Conservation (phyloP, 345 rosid species). For the Arabis hirsuta region DNA sequence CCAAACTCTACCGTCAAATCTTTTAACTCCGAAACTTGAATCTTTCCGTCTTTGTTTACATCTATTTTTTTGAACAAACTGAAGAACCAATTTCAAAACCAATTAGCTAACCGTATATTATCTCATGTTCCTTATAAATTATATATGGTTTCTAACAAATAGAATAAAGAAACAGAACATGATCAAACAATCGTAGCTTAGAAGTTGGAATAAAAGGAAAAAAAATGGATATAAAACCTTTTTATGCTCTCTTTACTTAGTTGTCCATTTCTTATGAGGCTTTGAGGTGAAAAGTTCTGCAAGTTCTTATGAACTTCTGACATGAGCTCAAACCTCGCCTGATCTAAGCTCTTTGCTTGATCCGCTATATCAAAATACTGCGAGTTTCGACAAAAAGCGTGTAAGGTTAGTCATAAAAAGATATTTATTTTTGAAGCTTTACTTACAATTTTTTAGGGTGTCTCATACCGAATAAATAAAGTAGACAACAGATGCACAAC, state of each 20-base stretch:
- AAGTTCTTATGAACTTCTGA: constrained; percentile 43
- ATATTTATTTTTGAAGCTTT: background rate
- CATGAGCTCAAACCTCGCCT: constrained; percentile 40
- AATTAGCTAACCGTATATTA: background rate
- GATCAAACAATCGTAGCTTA: background rate
- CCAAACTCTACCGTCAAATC: constrained; percentile 35
- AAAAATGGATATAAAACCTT: constrained; percentile 16
- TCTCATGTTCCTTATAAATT: background rate
- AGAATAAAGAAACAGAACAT: constrained; percentile 1
- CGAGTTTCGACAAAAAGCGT: background rate
- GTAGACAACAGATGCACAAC: constrained; percentile 35
- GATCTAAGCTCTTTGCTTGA: constrained; percentile 41
- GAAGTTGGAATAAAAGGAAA: background rate
- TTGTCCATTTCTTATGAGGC: constrained; percentile 35
- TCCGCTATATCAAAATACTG: constrained; percentile 33
- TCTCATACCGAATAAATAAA: constrained; percentile 40
- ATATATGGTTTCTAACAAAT: background rate
- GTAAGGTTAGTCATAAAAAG: background rate
- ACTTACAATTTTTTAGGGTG: background rate
- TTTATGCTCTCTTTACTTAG: constrained; percentile 32
- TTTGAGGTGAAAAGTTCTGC: constrained; percentile 33
- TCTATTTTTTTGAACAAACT: constrained; percentile 39
- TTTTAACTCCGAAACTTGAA: constrained; percentile 34
- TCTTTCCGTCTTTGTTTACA: constrained; percentile 38
- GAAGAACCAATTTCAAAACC: background rate